These are phyloP conservation scores for Annulohypoxylon stygium DNA, from an alignment of 495 filamentous ascomycete genomes.

Conservation along the genomic window DNA sequence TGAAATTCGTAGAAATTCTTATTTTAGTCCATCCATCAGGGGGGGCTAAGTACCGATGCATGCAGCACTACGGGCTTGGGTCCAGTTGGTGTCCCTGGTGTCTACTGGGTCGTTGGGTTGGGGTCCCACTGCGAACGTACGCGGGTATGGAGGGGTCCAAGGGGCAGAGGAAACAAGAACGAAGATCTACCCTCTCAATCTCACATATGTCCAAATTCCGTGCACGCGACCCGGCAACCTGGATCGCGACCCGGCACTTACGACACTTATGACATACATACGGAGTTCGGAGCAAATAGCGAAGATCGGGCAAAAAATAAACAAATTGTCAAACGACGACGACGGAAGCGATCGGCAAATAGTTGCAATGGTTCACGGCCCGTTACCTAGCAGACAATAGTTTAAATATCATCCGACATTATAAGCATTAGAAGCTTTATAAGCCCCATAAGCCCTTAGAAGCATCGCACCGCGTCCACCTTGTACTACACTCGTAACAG, in stretches of 20 bases:
- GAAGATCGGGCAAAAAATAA: slow-evolving; percentile 4
- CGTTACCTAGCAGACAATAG: slow-evolving; percentile 22
- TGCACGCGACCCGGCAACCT: slow-evolving; percentile 35
- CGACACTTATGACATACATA: background rate
- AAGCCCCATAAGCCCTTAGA: background rate
- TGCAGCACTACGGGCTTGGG: background rate
- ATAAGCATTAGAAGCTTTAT: background rate
- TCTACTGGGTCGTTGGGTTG: background rate
- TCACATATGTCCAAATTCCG: slow-evolving; percentile 7
- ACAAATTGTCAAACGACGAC: background rate
- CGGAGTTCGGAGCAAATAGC: slow-evolving; percentile 17
- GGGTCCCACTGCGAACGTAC: slow-evolving; percentile 10
- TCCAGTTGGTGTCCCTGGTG: background rate
- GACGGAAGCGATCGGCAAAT: background rate
- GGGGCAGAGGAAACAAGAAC: background rate
- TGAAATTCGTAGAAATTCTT: slow-evolving; percentile 6
- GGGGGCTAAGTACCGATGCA: slow-evolving; percentile 9
- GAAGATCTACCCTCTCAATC: slow-evolving; percentile 18
- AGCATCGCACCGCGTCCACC: slow-evolving; percentile 21
- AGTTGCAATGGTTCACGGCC: slow-evolving; percentile 23
- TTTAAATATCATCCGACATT: slow-evolving; percentile 23
- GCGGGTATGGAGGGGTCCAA: background rate
- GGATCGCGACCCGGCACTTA: slow-evolving; percentile 16
- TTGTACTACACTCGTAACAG: slow-evolving; percentile 21
- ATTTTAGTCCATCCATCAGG: background rate